Conservation (phyloP, 371 early-diverging fungal genomes). For the Circinella umbellata region DNA sequence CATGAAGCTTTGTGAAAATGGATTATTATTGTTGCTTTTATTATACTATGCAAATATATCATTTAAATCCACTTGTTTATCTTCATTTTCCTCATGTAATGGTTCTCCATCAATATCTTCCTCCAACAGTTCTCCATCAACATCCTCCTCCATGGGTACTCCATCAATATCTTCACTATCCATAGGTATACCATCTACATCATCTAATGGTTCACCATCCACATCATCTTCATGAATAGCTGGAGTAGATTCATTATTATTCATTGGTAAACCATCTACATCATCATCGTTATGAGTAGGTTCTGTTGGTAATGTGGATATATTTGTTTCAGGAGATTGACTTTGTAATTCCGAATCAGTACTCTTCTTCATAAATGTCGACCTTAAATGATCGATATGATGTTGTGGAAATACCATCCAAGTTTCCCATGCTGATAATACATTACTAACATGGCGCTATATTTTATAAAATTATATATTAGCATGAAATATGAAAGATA, state of each 20-base stretch:
- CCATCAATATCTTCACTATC: constrained; percentile 29
- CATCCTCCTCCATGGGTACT: constrained; percentile 10
- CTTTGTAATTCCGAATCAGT: constrained; percentile 8
- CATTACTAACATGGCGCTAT: constrained; percentile 62
- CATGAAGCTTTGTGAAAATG: neutral
- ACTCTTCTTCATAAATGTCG: constrained; percentile 38
- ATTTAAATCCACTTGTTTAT: constrained; percentile 9
- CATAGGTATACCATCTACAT: constrained; percentile 41
- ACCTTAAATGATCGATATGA: constrained; percentile 62
- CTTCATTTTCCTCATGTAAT: neutral
- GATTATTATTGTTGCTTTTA: neutral
- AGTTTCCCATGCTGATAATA: constrained; percentile 85
- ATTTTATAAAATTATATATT: constrained; percentile 1
- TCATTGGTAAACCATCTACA: constrained; percentile 44
- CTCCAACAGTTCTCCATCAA: neutral
- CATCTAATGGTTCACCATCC: constrained; percentile 41
- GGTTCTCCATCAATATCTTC: neutral
- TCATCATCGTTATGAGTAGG: neutral
- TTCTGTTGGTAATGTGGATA: neutral
- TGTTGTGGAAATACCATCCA: constrained; percentile 86
- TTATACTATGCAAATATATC: constrained; percentile 24
- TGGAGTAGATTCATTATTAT: constrained; percentile 44
- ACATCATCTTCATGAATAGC: constrained; percentile 14
- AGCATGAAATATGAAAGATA: neutral
- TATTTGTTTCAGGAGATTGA: constrained; percentile 7